Conservation (phyloP, 441 rosid species). For the Gossypium aridum region DNA sequence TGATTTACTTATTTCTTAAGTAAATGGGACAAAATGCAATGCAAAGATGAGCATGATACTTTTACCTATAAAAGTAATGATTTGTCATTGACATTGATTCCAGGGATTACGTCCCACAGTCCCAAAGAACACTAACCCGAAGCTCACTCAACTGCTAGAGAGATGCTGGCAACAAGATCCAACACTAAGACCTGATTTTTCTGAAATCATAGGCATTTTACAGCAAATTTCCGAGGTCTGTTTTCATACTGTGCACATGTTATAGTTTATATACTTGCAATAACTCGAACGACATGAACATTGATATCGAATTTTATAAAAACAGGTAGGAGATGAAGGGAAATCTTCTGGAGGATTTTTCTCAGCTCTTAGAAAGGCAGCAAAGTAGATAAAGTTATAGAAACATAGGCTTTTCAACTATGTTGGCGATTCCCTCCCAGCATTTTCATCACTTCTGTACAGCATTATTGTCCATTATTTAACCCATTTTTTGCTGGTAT, state of each 20-base stretch:
- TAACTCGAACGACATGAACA: not conserved
- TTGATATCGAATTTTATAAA: not conserved
- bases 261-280: too few species aligned
- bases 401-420: constrained; percentile 4
- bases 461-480: constrained; percentile 12
- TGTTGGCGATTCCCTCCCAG: too few species aligned
- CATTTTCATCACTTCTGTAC: constrained; percentile 19
- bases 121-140: constrained; percentile 48
- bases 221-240: constrained; percentile 43
- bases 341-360: constrained; percentile 69
- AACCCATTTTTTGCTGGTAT: not conserved
- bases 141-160: constrained; percentile 45
- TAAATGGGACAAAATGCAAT: too few species aligned
- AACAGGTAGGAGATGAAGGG: constrained; percentile 58
- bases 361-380: constrained; percentile 66
- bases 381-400: constrained; percentile 8
- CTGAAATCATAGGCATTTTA: constrained; percentile 43
- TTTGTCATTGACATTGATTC: constrained; percentile 3
- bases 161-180: constrained; percentile 72
- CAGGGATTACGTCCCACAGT: constrained; percentile 63
- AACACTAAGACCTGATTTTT: constrained; percentile 55
- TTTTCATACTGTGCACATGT: not conserved
- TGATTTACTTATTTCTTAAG: too few species aligned
- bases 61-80: not conserved
- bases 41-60: too few species aligned